These are phyloP conservation scores for Didymella arachidicola DNA, from an alignment of 2,329 filamentous ascomycete genomes.

Conservation along the genomic window DNA sequence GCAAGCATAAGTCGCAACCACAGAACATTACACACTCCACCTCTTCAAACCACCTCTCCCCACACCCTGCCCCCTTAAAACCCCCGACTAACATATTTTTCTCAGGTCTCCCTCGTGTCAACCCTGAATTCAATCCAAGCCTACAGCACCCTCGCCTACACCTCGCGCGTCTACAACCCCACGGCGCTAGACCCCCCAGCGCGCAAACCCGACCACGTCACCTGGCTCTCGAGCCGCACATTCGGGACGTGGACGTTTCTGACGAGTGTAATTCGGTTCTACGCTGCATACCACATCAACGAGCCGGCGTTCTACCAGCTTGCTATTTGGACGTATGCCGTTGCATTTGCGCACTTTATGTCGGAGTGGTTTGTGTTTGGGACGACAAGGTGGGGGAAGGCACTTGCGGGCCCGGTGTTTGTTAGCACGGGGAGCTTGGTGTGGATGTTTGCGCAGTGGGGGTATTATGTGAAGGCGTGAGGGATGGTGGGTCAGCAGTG, in stretches of 20 bases:
- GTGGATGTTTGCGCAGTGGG: constrained; percentile 74
- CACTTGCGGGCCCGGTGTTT: constrained; percentile 66
- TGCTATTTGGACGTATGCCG: constrained; percentile 79
- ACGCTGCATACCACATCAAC: constrained; percentile 82
- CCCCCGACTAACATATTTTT: background rate
- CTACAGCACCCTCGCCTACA: constrained; percentile 80
- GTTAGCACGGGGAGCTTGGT: constrained; percentile 63
- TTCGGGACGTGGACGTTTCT: constrained; percentile 91
- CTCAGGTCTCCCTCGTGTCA: constrained; percentile 80
- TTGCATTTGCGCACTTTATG: constrained; percentile 68
- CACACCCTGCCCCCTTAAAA: background rate
- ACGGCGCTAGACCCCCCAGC: constrained; percentile 53
- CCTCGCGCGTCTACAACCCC: constrained; percentile 85
- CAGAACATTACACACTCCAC: constrained; percentile 6
- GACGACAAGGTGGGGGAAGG: constrained; percentile 70
- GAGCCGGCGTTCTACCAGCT: constrained; percentile 79
- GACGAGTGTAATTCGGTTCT: constrained; percentile 77
- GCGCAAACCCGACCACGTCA: constrained; percentile 61
- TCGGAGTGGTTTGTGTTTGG: constrained; percentile 83
- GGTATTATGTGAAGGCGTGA: constrained; percentile 65
- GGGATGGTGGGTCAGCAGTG: background rate
- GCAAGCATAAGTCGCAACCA: background rate
- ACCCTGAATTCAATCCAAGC: constrained; percentile 86
- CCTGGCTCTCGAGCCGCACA: constrained; percentile 76
- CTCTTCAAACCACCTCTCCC: too few species aligned